Conservation (phyloP, 129 eudicot genomes). For the Chrysanthemum makinoi region DNA sequence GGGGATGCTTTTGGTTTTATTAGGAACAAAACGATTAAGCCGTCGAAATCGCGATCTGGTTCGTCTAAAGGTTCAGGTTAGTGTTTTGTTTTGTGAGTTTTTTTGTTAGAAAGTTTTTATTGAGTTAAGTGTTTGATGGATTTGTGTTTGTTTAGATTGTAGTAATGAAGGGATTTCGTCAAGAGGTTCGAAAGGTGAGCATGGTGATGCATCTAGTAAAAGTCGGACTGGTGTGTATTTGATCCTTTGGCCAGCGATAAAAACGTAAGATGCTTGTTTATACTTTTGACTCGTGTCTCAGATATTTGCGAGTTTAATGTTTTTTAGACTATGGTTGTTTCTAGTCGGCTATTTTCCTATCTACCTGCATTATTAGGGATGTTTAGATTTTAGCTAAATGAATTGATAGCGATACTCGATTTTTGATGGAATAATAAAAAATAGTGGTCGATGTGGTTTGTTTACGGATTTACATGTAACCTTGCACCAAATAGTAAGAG, state of each 20-base stretch:
- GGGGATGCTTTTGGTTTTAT: constrained; percentile 47
- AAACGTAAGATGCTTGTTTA: constrained; percentile 34
- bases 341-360: background rate
- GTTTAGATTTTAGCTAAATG: background rate
- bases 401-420: background rate
- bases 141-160: constrained; percentile 31
- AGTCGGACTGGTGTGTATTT: constrained; percentile 15
- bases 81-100: background rate
- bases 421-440: background rate
- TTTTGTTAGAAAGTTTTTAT: background rate
- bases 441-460: background rate
- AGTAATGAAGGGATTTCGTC: constrained; percentile 30
- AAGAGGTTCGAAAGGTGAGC: constrained; percentile 10
- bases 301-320: constrained; percentile 1
- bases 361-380: constrained; percentile 1
- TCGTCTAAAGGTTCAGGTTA: constrained; percentile 28
- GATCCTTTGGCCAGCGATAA: constrained; percentile 31
- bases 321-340: constrained; percentile 14
- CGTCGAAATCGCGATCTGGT: constrained; percentile 27
- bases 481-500: no score
- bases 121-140: constrained; percentile 1
- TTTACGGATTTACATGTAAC: no score
- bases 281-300: constrained; percentile 1
- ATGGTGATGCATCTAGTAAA: constrained; percentile 15
- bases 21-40: constrained; percentile 42